Percentiles rank a stretch among this genome's conserved stretches.
phyloP scores from a whole-genome alignment of 169 alveolate genomes.

The Amoebophrya sp. region DNA sequence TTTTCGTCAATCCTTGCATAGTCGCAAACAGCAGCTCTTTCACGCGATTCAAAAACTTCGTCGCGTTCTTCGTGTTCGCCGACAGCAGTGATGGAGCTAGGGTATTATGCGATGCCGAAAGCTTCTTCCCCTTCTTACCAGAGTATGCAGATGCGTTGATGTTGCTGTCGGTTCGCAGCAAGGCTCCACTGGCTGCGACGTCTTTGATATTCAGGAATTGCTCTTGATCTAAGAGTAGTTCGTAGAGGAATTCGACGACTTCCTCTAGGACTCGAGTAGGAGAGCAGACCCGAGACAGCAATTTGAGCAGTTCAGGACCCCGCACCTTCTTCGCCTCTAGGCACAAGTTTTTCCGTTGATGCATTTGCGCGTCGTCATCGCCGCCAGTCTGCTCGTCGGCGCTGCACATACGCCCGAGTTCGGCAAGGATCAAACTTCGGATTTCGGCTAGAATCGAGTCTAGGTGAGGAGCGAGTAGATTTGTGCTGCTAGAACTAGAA shows the following conservation, averaged over 20 bases:
- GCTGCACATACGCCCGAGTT: background rate
- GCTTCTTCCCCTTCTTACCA: too few relatives aligned
- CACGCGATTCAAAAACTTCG: background rate
- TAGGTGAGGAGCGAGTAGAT: background rate
- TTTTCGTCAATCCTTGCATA: background rate
- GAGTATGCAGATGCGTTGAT: background rate
- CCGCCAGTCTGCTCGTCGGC: background rate
- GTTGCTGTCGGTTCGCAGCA: background rate
- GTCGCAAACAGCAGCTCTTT: background rate
- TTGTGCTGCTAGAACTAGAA: background rate
- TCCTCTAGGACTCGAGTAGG: background rate
- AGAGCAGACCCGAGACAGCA: background rate
- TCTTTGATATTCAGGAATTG: too few relatives aligned
- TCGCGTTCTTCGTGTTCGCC: too few relatives aligned
- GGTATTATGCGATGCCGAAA: too few relatives aligned
- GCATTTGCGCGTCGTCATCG: background rate
- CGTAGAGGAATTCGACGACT: background rate
- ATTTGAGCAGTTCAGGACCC: background rate
- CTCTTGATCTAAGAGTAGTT: background rate
- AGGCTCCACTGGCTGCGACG: too few relatives aligned
- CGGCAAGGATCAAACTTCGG: background rate
- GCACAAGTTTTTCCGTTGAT: background rate
- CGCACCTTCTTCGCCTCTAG: background rate
- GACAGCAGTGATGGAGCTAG: too few relatives aligned
- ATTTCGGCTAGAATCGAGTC: background rate